phyloP scores from a whole-genome alignment of 768 basidiomycete genomes.

The Macrolepiota albuminosa region DNA sequence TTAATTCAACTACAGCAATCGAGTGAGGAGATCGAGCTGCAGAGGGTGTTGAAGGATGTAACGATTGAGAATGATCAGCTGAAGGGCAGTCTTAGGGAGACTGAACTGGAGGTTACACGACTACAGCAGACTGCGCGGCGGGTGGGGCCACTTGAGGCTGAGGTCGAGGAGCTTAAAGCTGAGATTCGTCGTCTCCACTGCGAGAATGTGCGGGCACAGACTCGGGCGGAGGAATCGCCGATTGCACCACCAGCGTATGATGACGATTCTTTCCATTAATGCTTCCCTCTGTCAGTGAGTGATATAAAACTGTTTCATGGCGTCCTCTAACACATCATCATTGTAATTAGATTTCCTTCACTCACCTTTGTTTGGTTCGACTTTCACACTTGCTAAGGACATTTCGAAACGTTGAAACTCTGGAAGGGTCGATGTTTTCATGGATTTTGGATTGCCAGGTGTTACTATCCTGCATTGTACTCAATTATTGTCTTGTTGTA shows the following conservation, averaged over 20 bases:
- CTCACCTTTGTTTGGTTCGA: not conserved
- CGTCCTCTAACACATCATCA: not conserved
- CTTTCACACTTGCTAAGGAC: not conserved
- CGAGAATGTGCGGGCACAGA: constrained; percentile 4
- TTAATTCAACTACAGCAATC: constrained; percentile 26
- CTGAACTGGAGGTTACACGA: constrained; percentile 6
- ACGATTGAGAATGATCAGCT: constrained; percentile 32
- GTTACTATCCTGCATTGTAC: not conserved
- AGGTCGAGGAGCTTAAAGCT: constrained; percentile 10
- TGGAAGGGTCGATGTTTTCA: not conserved
- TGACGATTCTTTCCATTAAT: constrained; percentile 1
- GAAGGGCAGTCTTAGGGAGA: constrained; percentile 26
- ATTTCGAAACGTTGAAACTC: not conserved
- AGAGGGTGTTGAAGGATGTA: constrained; percentile 21
- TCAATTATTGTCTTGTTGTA: not conserved
- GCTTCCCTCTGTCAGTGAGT: not conserved
- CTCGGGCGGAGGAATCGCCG: constrained; percentile 6
- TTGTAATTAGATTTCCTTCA: not conserved
- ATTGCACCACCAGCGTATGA: constrained; percentile 18
- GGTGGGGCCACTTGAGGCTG: constrained; percentile 5
- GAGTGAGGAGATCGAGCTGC: constrained; percentile 21
- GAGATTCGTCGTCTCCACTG: constrained; percentile 12
- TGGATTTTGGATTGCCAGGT: not conserved
- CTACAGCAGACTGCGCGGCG: constrained; percentile 5
- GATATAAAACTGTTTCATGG: not conserved